These are phyloP conservation scores for Talaromyces thailandensis DNA, from an alignment of 495 filamentous ascomycete genomes.

Conservation along the genomic window DNA sequence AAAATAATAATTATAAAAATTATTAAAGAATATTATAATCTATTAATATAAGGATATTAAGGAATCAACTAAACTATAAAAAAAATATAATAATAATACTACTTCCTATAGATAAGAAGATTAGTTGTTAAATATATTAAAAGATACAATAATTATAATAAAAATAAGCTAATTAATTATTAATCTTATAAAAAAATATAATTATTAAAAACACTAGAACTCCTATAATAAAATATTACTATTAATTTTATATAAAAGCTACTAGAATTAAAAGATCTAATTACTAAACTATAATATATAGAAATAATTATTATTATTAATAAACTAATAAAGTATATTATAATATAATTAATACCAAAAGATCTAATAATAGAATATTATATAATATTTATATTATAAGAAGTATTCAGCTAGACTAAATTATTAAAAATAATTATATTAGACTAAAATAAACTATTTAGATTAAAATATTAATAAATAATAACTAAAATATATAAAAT, in stretches of 20 bases:
- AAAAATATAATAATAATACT: constrained; percentile 7
- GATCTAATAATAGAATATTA: constrained; percentile 2
- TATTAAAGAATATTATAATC: constrained; percentile 5
- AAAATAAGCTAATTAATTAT: background rate
- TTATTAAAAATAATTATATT: too few species aligned
- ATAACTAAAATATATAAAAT: background rate
- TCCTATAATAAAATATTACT: constrained; percentile 11
- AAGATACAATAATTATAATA: constrained; percentile 1
- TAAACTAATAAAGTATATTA: constrained; percentile 9
- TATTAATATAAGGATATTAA: background rate
- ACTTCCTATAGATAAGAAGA: background rate
- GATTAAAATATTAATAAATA: too few species aligned
- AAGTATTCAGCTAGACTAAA: too few species aligned
- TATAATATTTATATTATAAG: background rate
- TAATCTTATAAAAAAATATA: constrained; percentile 11
- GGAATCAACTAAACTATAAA: constrained; percentile 6
- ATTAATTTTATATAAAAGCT: constrained; percentile 14
- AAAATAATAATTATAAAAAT: constrained; percentile 1
- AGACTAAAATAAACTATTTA: too few species aligned
- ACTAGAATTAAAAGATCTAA: background rate
- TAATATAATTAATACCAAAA: constrained; percentile 6
- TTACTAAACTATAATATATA: too few species aligned
- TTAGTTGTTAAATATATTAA: constrained; percentile 8
- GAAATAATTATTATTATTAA: too few species aligned
- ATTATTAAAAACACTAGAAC: background rate